These are phyloP conservation scores for Neobulgaria alba DNA, from an alignment of 2,329 filamentous ascomycete species.

Conservation along the genomic window DNA sequence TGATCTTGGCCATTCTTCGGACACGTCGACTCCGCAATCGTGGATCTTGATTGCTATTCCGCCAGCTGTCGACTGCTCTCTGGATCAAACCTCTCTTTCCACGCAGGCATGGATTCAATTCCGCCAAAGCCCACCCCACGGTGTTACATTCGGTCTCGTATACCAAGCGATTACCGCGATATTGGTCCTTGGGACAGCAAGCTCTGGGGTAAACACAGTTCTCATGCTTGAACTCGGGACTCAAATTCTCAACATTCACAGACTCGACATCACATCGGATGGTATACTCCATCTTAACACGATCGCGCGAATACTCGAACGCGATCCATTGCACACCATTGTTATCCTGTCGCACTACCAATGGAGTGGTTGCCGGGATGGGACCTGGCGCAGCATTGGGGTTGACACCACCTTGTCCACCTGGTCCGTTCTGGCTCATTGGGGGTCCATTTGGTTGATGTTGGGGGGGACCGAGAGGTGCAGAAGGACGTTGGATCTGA, in stretches of 20 bases:
- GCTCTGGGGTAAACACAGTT: constrained; percentile 97
- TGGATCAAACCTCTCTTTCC: constrained; percentile 95
- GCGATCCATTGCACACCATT: constrained; percentile 99
- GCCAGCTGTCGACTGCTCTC: constrained; percentile 94
- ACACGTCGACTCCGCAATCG: constrained; percentile 85
- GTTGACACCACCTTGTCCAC: constrained; percentile 54
- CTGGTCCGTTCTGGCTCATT: constrained; percentile 35
- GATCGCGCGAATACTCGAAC: constrained; percentile 93
- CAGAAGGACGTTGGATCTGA: constrained; percentile 52
- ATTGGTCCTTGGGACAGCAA: constrained; percentile 91
- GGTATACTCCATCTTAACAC: constrained; percentile 99
- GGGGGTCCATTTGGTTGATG: constrained; percentile 33
- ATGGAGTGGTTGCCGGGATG: constrained; percentile 89
- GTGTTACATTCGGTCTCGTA: constrained; percentile 99
- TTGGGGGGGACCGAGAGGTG: constrained; percentile 37
- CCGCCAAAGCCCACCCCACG: constrained; percentile 96
- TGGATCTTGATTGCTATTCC: constrained; percentile 97
- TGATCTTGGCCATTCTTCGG: constrained; percentile 92
- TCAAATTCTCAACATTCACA: constrained; percentile 79
- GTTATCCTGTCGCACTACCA: constrained; percentile 88
- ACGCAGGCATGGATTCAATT: constrained; percentile 81
- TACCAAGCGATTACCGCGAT: constrained; percentile 87
- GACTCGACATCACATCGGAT: constrained; percentile 98
- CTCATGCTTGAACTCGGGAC: constrained; percentile 87
- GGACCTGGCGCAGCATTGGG: constrained; percentile 90